Base-by-base conservation (phyloP, 257 asterid genomes). In the Solanum sitiens region DNA sequence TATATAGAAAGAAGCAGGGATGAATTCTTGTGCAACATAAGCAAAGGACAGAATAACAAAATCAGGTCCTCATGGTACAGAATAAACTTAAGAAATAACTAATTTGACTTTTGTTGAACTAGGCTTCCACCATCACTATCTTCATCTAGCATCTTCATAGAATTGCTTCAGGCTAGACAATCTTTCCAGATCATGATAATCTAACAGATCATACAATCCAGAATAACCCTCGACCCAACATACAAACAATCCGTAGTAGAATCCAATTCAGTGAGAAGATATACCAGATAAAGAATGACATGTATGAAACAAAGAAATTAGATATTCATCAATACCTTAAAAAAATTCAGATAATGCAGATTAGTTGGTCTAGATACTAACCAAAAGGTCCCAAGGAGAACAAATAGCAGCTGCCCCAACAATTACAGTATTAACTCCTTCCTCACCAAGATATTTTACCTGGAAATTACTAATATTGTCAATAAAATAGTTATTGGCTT, bases 381-480 rank as follows among this genome's bases (percentile, higher is more conserved):
- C 99, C 98, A 92, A 89, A 92, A 93, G 98, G 93, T 95, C 99
- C 99, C 99, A 96, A 86, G 99, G 95, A 87, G 95, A 95, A 90
- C 98, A 96, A 71, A 96, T 91, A 85, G 98, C 95, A 87, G 97
- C 99, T 88, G 98, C 98, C 87, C 98, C 99, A 86, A 87, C 87
- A 65, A 96, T 80, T 56, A 98, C 95, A 89, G 89, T 86, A 86
- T 90, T 89, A 83, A 70, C 82, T 73, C 98, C 98, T 86, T 96
- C 99, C 94, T 96, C 99, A 33, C 94, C 96, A 32, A 94, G 95
- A 93, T 89, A 93, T 89, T 94, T 94, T 87, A 94, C 94, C 99
- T 95, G 95, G 88, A 88, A 88, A 82, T 73, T 50, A 82, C 25
- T 82, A 50, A 30, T 25, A 44, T 32, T 47, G 45, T 82, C 71